A percentile compares a stretch with the other conserved stretches of the same genome.
Conservation (phyloP, 495 filamentous ascomycete species). For the Tuber melanosporum region DNA sequence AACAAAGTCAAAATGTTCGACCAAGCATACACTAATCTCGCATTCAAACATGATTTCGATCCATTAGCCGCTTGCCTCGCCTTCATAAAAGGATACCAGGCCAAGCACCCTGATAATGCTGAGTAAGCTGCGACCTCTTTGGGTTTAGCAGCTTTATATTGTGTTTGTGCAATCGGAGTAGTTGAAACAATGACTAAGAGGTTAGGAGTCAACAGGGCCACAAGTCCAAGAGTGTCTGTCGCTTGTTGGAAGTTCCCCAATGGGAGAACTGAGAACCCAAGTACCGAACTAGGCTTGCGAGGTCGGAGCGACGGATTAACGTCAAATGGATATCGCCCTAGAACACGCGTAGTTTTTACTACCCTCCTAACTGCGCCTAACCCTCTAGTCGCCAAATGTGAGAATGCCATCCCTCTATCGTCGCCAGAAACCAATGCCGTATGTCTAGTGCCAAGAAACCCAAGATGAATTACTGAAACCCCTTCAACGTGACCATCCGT, state of each 20-base stretch:
- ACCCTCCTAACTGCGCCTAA: slow-evolving; percentile 76
- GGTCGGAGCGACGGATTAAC: slow-evolving; percentile 53
- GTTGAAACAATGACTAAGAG: slow-evolving; percentile 93
- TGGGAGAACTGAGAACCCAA: slow-evolving; percentile 84
- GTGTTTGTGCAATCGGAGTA: slow-evolving; percentile 89
- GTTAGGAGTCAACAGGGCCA: slow-evolving; percentile 94
- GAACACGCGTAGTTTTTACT: slow-evolving; percentile 80
- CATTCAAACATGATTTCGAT: slow-evolving; percentile 49
- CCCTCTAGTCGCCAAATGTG: slow-evolving; percentile 86
- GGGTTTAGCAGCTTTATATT: slow-evolving; percentile 82
- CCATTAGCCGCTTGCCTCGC: slow-evolving; percentile 63
- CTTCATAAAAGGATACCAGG: slow-evolving; percentile 95
- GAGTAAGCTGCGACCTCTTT: slow-evolving; percentile 85
- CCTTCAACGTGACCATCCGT: slow-evolving; percentile 76
- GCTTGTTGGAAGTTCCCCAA: slow-evolving; percentile 84
- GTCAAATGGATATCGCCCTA: slow-evolving; percentile 78
- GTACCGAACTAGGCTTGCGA: slow-evolving; percentile 87
- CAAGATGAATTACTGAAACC: slow-evolving; percentile 73
- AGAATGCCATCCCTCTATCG: slow-evolving; percentile 94
- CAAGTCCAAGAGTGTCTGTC: slow-evolving; percentile 82
- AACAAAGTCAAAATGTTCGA: slow-evolving; percentile 89
- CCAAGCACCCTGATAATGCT: slow-evolving; percentile 84
- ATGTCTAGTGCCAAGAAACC: slow-evolving; percentile 90
- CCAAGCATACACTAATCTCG: slow-evolving; percentile 97
- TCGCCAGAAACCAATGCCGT: slow-evolving; percentile 98